Evolutionary conservation across 805 yeast species (phyloP), one percentile per base, ranked within the genome.

Genomic region (Candida patagonica): DNA sequence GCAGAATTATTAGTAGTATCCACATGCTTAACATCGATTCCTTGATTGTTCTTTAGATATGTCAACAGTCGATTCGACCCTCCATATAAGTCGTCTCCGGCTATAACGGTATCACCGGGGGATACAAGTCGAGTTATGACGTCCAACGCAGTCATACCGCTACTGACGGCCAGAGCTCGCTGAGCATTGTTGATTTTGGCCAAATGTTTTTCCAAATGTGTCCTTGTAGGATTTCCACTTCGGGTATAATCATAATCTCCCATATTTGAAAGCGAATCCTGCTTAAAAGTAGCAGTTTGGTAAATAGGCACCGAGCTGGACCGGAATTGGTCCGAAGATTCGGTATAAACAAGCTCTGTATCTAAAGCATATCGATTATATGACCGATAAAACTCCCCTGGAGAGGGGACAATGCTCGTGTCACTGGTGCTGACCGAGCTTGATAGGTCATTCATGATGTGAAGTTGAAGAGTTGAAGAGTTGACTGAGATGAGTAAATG

Each of bases 261-360:
- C 79, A 82, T 74, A 51, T 80, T 77, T 29, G 74, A 66, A 45
- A 84, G 64, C 1, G 83, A 73, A 33, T 70, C 70, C 59, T 84
- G 92, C 61, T 86, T 87, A 68, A 88, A 88, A 5, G 97, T 88
- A n/a, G 97, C 95, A 1, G 92, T 76, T 59, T 85, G 94, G 62
- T 88, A 88, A 30, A 88, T 67, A 3, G 97, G 96, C 8, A 94
- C 85, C 21, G 80, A 79, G 4, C 92, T 80, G 1, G 96, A 76
- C 46, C 79, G 75, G 66, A 78, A 73, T 52, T 76, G 80, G 61
- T 88, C 96, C 3, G 65, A 52, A 50, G 77, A 69, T 47, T 70
- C 72, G 34, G 75, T 61, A 45, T 66, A 70, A 22, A 83, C 88
- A 40, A 83, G 67, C 53, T 80, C 82, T 6, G 94, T 82, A 51